Evolutionary conservation across 306 rosid genomes (phyloP).

Genomic region (Quercus dentata): DNA sequence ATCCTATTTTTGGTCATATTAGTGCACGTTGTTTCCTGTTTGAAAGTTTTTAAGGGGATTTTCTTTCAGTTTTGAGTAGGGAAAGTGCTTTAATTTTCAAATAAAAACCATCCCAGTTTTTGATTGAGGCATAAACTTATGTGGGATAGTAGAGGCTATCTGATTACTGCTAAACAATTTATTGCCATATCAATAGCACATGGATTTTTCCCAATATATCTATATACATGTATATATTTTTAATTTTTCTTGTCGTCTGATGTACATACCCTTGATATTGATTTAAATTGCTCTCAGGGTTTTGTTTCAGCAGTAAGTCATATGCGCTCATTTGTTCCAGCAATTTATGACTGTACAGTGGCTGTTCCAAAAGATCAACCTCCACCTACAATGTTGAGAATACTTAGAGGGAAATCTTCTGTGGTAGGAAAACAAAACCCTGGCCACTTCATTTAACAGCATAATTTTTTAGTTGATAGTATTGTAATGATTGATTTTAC

Average conservation of each 20-base stretch:
- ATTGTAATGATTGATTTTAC: background rate
- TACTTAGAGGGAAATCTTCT: constrained; percentile 58
- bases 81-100: background rate
- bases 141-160: background rate
- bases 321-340: constrained; percentile 59
- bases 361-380: constrained; percentile 49
- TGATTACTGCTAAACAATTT: background rate
- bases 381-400: constrained; percentile 67
- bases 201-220: background rate
- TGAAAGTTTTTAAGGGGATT: background rate
- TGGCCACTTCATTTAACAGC: constrained; percentile 14
- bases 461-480: background rate
- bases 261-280: background rate
- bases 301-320: constrained; percentile 67
- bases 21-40: constrained; percentile 1
- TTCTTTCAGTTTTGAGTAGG: background rate
- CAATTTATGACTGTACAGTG: constrained; percentile 82
- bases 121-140: background rate
- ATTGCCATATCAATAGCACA: background rate
- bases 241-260: background rate
- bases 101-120: background rate
- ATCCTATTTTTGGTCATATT: background rate
- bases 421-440: constrained; percentile 52
- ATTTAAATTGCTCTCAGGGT: constrained; percentile 45
- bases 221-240: background rate